phyloP scores from a whole-genome alignment of 73 alveolate genomes.

The Effrenium voratum region DNA sequence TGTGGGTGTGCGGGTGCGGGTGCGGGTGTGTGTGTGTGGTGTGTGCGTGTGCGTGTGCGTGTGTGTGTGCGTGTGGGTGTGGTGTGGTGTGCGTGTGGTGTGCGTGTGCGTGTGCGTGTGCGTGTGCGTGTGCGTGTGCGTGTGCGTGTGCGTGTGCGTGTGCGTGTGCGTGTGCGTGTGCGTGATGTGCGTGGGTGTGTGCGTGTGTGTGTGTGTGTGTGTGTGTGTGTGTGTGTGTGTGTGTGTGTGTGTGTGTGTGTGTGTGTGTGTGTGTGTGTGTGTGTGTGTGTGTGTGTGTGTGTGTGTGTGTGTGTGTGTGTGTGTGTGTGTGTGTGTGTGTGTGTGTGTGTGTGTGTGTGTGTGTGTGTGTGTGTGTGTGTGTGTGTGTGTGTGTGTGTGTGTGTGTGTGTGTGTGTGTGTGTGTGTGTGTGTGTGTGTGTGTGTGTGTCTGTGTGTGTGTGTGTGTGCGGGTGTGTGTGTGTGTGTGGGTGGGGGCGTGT shows the following conservation, averaged over 20 bases:
- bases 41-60: no score
- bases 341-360: not conserved
- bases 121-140: constrained; percentile 13
- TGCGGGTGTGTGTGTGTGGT: no score
- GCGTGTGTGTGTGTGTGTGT: not conserved
- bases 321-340: not conserved
- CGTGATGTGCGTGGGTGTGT: no score
- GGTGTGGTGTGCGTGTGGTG: no score
- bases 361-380: not conserved
- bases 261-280: not conserved
- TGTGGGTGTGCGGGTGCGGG: no score
- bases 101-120: constrained; percentile 12
- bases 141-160: constrained; percentile 10
- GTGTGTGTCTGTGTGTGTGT: not conserved
- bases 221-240: not conserved
- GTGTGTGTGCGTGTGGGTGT: no score
- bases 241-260: not conserved
- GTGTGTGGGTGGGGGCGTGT: no score
- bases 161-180: no score
- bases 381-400: not conserved
- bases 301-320: constrained; percentile 4
- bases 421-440: constrained; percentile 4
- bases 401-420: not conserved
- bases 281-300: not conserved
- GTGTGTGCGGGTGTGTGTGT: no score